Base-by-base conservation (phyloP, 73 alveolate species). In the Urostyla sp. region DNA sequence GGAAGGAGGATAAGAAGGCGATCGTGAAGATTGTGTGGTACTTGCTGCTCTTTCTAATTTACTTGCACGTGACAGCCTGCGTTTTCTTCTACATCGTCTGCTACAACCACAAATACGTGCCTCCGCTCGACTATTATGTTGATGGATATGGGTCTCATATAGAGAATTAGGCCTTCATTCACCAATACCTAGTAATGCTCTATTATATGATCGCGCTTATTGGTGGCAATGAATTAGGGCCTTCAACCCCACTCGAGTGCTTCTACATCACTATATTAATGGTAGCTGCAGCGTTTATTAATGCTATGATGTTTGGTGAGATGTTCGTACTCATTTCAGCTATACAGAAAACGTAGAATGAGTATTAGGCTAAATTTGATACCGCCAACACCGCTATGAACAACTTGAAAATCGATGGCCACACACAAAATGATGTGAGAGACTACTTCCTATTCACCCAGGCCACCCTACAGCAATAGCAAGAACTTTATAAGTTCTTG, bases 331-430 rank as follows among this genome's bases (percentile, higher is more conserved):
- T 63, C 4, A 60, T 63, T 38, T 23, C n/a, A n/a, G n/a, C n/a
- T n/a, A n/a, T n/a, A n/a, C n/a, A n/a, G n/a, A n/a, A n/a, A n/a
- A n/a, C n/a, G n/a, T n/a, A 34, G 8, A 40, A 38, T 43, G 45
- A 63, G 28, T 63, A 21, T 43, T 23, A 63, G 44, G 6, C 37
- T 24, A 63, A 63, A 23, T 5, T 63, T 6, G 79, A 63, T 32
- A 43, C 59, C 3, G 90, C 91, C n/a, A 75, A 66, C 31, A 74
- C 90, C 1, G 67, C 91, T 18, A 89, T 89, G 96, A 84, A 54
- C 35, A 89, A 89, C 56, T 55, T 89, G 75, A 59, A 67, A 1
- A 58, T 88, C 15, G 90, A 92, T 32, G 67, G 31, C 28, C 61
- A 40, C 8, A 44, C 84, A 0, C 48, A 72, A 37, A 44, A 31